Evolutionary conservation across 148 eudicot species (phyloP).

Genomic region (Hydrangea macrophylla): DNA sequence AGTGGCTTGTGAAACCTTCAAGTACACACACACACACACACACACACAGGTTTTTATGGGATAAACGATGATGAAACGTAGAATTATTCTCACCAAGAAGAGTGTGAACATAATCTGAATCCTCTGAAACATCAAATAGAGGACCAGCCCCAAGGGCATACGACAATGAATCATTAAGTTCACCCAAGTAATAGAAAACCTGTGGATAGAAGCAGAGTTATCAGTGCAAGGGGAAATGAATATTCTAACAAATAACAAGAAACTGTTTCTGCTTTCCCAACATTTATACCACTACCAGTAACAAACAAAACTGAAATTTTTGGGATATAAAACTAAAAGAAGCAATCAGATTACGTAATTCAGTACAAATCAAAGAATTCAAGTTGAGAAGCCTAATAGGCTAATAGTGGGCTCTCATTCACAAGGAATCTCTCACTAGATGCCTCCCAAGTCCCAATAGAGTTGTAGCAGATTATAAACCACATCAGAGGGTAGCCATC

Average conservation of each 20-base stretch:
- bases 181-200: conserved; percentile 88
- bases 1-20: conserved; percentile 1
- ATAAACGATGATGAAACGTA: background rate
- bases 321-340: background rate
- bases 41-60: background rate
- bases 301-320: background rate
- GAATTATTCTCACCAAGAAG: conserved; percentile 61
- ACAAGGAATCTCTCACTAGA: no score
- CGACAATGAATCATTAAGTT: conserved; percentile 78
- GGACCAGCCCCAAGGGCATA: conserved; percentile 98
- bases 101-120: conserved; percentile 88
- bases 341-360: background rate
- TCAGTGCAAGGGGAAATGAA: background rate
- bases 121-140: conserved; percentile 93
- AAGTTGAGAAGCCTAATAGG: background rate
- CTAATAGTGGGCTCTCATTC: background rate
- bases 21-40: no score
- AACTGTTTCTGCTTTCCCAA: no score
- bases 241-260: background rate
- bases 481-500: background rate
- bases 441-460: background rate
- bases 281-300: background rate
- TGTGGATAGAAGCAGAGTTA: conserved; percentile 21
- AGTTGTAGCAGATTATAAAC: background rate
- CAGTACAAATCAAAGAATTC: background rate